Conservation (phyloP, 2,329 filamentous ascomycete genomes). For the Alternaria conjuncta region DNA sequence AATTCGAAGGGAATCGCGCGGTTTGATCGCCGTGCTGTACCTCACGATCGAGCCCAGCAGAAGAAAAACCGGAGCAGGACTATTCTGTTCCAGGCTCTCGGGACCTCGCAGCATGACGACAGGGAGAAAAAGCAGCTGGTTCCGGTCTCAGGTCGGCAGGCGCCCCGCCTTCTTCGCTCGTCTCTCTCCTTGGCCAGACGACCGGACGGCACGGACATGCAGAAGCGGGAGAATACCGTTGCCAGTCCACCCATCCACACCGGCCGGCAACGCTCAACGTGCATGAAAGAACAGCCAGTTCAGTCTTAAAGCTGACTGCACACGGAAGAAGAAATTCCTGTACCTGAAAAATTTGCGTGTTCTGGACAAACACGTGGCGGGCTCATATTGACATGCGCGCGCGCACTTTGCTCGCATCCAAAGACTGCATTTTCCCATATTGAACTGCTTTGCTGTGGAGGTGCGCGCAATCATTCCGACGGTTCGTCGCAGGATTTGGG, state of each 20-base stretch:
- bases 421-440: slow-evolving; percentile 16
- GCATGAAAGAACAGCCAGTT: slow-evolving; percentile 33
- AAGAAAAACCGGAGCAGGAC: slow-evolving; percentile 18
- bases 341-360: neutral
- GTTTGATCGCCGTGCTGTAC: slow-evolving; percentile 17
- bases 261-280: slow-evolving; percentile 28
- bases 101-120: slow-evolving; percentile 46
- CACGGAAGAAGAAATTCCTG: neutral
- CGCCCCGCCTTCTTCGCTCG: slow-evolving; percentile 19
- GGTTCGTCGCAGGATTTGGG: neutral
- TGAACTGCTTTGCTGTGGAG: neutral
- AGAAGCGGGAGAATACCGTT: slow-evolving; percentile 36
- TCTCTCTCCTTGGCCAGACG: slow-evolving; percentile 11
- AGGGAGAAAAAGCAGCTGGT: slow-evolving; percentile 15
- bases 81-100: slow-evolving; percentile 35
- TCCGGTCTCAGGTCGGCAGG: slow-evolving; percentile 30
- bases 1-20: neutral
- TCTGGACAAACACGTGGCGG: slow-evolving; percentile 6
- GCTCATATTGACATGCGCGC: neutral
- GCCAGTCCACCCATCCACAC: slow-evolving; percentile 14
- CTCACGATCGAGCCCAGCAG: slow-evolving; percentile 20
- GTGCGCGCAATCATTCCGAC: slow-evolving; percentile 10
- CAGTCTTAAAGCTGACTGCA: slow-evolving; percentile 18
- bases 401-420: neutral
- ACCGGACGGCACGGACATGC: slow-evolving; percentile 34